Evolutionary conservation across 2,329 filamentous ascomycete genomes (phyloP).

Genomic region (Talaromyces sp.): DNA sequence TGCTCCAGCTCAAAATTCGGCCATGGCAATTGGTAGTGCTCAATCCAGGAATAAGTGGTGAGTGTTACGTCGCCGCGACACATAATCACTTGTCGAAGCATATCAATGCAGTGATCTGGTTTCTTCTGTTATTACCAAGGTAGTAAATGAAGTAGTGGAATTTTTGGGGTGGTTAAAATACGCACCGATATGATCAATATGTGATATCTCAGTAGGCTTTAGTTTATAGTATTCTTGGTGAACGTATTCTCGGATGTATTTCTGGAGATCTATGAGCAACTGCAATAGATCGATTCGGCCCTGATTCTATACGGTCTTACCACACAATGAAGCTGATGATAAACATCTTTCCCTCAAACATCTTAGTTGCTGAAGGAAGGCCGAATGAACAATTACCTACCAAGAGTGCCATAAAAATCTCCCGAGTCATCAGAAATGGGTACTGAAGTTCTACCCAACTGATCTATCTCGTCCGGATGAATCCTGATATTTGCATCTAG

Average conservation of each 20-base stretch:
- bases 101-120: conserved; percentile 13
- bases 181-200: neutral
- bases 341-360: neutral
- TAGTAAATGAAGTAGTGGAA: neutral
- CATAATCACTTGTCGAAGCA: conserved; percentile 11
- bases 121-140: neutral
- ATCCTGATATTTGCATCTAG: neutral
- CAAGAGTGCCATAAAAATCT: neutral
- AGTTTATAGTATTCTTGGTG: neutral
- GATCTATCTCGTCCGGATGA: neutral
- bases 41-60: neutral
- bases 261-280: neutral
- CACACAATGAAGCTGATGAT: neutral
- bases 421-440: neutral
- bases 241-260: neutral
- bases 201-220: neutral
- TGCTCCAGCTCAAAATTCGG: neutral
- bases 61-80: conserved; percentile 9
- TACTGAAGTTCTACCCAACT: neutral
- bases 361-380: neutral
- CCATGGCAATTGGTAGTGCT: conserved; percentile 2
- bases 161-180: too few species aligned
- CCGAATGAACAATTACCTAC: neutral
- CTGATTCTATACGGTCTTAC: neutral
- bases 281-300: neutral